phyloP scores from a whole-genome alignment of 1,284 basidiomycete species.

The Malassezia psittaci region DNA sequence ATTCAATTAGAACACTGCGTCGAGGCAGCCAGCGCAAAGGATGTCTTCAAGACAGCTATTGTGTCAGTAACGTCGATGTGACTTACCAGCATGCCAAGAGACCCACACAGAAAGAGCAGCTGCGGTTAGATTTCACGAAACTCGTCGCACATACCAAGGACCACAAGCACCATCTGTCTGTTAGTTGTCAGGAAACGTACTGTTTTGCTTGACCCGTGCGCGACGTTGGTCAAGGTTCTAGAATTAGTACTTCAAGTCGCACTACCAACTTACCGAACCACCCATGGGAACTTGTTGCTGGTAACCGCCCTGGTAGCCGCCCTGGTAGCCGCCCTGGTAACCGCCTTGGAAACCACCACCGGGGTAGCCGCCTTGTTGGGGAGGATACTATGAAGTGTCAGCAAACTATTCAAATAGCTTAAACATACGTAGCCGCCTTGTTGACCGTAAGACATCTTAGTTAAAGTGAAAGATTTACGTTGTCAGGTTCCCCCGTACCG shows the following conservation, averaged over 20 bases:
- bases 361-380: constrained; percentile 14
- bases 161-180: constrained; percentile 15
- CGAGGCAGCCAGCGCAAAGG: constrained; percentile 19
- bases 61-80: neutral
- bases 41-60: constrained; percentile 18
- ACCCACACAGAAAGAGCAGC: constrained; percentile 16
- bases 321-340: constrained; percentile 2
- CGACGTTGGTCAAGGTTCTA: constrained; percentile 12
- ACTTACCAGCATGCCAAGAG: constrained; percentile 18
- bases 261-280: constrained; percentile 9
- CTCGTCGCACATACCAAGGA: constrained; percentile 13
- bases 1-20: constrained; percentile 15
- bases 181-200: constrained; percentile 13
- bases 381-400: constrained; percentile 9
- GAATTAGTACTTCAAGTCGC: neutral
- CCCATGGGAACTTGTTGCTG: constrained; percentile 14
- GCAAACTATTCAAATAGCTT: neutral
- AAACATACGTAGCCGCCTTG: constrained; percentile 18
- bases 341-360: constrained; percentile 6
- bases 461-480: neutral
- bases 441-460: constrained; percentile 7
- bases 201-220: constrained; percentile 15
- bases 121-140: neutral
- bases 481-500: too few species aligned
- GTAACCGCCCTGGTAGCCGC: neutral